Conservation (phyloP, 2,329 filamentous ascomycete species). For the Alternaria rosae region DNA sequence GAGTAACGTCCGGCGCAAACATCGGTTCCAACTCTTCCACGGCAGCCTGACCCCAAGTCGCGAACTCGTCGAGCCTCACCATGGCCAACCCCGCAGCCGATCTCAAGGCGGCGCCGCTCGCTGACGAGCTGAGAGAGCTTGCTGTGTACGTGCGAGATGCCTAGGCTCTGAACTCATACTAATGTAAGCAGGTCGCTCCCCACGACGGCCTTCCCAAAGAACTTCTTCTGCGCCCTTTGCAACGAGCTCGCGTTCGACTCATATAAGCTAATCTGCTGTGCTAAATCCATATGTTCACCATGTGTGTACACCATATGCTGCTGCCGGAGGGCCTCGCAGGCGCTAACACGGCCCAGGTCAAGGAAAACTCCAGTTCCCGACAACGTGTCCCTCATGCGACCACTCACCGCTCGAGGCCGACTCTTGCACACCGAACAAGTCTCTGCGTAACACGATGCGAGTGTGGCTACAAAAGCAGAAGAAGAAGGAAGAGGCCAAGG, state of each 20-base stretch:
- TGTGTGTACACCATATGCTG: constrained; percentile 66
- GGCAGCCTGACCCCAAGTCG: constrained; percentile 30
- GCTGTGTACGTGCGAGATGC: constrained; percentile 33
- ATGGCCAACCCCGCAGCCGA: constrained; percentile 41
- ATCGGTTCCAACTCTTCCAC: constrained; percentile 22
- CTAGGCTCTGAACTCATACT: constrained; percentile 13
- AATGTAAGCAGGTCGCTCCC: constrained; percentile 69
- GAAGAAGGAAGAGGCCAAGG: constrained; percentile 51
- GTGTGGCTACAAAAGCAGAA: constrained; percentile 95
- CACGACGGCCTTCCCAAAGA: constrained; percentile 90
- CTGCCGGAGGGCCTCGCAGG: background rate
- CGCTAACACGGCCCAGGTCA: constrained; percentile 35
- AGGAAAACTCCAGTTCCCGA: constrained; percentile 67
- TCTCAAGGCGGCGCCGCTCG: constrained; percentile 43
- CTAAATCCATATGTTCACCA: constrained; percentile 88
- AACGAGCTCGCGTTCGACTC: constrained; percentile 90
- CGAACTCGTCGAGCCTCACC: constrained; percentile 27
- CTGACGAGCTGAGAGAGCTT: constrained; percentile 44
- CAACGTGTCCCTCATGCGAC: constrained; percentile 88
- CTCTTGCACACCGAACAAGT: constrained; percentile 88
- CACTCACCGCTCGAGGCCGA: constrained; percentile 87
- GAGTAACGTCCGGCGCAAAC: constrained; percentile 23
- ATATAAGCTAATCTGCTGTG: constrained; percentile 91
- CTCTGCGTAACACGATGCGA: constrained; percentile 88
- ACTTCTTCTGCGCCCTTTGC: constrained; percentile 93